phyloP scores from a whole-genome alignment of 441 rosid species.

The Omphalea diandra region DNA sequence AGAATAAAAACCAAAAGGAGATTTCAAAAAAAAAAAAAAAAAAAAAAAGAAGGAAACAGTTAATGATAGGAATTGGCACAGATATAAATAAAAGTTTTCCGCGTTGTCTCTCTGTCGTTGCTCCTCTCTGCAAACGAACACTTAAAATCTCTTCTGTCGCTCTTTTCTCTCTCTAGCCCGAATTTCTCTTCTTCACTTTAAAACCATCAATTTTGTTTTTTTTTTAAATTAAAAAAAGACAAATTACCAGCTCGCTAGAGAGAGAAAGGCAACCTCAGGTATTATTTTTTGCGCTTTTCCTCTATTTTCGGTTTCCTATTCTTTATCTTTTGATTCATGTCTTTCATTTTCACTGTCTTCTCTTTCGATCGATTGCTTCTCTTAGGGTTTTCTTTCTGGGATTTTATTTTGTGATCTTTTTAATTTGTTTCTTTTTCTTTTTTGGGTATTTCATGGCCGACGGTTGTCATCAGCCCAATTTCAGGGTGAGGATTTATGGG shows the following conservation, averaged over 20 bases:
- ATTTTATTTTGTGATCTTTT: constrained; percentile 9
- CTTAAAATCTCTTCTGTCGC: neutral
- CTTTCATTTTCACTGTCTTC: neutral
- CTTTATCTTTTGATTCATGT: neutral
- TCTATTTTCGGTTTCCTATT: constrained; percentile 17
- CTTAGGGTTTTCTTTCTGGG: neutral
- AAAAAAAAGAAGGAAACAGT: neutral
- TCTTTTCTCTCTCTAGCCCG: neutral
- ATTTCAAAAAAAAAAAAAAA: neutral
- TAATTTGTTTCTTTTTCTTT: constrained; percentile 6
- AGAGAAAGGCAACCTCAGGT: constrained; percentile 5
- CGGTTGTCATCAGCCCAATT: constrained; percentile 38
- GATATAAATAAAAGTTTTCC: neutral
- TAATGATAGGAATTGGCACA: no score
- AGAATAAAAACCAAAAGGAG: no score
- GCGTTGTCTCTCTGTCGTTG: neutral
- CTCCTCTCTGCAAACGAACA: neutral
- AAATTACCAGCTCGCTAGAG: constrained; percentile 7
- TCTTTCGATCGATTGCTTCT: constrained; percentile 4
- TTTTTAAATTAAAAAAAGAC: no score
- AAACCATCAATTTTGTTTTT: constrained; percentile 7
- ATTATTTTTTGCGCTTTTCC: constrained; percentile 7
- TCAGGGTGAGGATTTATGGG: constrained; percentile 43
- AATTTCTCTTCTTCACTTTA: neutral
- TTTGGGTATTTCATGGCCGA: constrained; percentile 42